Evolutionary conservation across 805 yeast species (phyloP), one percentile per base, ranked within the genome.

Genomic region (Cyberlindnera mrakii): DNA sequence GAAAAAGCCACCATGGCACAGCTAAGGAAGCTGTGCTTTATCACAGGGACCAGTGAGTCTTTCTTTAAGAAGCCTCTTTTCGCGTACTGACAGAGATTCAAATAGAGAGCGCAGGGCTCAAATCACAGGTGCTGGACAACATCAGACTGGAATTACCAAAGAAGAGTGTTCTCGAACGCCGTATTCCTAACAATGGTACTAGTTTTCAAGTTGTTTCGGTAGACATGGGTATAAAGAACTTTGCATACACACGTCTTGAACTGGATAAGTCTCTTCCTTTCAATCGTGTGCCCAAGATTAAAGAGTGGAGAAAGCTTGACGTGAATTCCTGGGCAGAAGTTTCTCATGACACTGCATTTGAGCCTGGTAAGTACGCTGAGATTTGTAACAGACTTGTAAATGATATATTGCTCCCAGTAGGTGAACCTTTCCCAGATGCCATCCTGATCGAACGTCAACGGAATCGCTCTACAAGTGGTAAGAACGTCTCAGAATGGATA

Each of bases 381-480:
- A 48, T 60, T 2, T 55, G 59, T 4, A 45, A 46, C 13, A 45
- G 46, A 5, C 47, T 66, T 4, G 57, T 62, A 1, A 57, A 65
- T 14, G 52, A 52, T 0, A 50, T 58, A 2, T 41, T 55, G 19
- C 46, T 65, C 11, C 54, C 58, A 3, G 18, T 41, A 2, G 42
- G 44, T 4, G 36, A 46, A 3, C 33, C 45, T 1, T 27, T 46
- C 0, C 73, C 78, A 0, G 71, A 71, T 44, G 54, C 69, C 3
- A 65, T 76, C 3, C 52, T 79, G 10, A 60, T 80, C 3, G 87
- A 81, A 51, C 54, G 78, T 44, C 87, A 81, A 55, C 53, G 86
- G 33, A 64, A 72, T 33, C 64, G 85, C 39, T 67, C 77, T 0
- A 60, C 60, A 48, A 74, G 81, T 0, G 63, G 73, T 2, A 62